A percentile compares a stretch with the other conserved stretches of the same genome.
Conservation (phyloP, 2,329 filamentous ascomycete species). For the Lachnum nothofagi region DNA sequence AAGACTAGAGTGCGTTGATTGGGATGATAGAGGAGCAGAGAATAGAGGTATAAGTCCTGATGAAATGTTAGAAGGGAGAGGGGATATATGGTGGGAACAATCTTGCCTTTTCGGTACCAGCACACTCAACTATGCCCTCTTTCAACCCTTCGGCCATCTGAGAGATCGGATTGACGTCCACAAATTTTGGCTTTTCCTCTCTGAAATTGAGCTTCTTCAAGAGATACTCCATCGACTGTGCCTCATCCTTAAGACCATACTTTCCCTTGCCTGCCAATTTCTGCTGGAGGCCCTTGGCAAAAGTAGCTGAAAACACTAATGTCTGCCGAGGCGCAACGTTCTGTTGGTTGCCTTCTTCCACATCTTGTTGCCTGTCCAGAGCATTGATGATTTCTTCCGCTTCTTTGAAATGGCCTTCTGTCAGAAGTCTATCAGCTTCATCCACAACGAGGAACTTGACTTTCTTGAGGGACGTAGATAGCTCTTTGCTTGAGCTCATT, state of each 20-base stretch:
- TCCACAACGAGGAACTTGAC: slow-evolving; percentile 85
- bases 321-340: slow-evolving; percentile 63
- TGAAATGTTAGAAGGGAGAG: slow-evolving; percentile 18
- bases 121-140: slow-evolving; percentile 88
- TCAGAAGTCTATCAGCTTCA: slow-evolving; percentile 87
- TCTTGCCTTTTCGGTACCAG: slow-evolving; percentile 80
- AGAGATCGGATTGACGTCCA: slow-evolving; percentile 83
- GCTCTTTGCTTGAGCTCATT: slow-evolving; percentile 65
- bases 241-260: slow-evolving; percentile 61
- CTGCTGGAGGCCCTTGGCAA: slow-evolving; percentile 84
- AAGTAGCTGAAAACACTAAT: slow-evolving; percentile 93
- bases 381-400: slow-evolving; percentile 80
- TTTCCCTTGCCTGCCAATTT: slow-evolving; percentile 72
- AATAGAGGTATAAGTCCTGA: slow-evolving; percentile 86
- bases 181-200: slow-evolving; percentile 77
- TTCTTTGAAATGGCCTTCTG: slow-evolving; percentile 92
- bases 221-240: slow-evolving; percentile 87
- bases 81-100: background rate
- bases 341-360: slow-evolving; percentile 44
- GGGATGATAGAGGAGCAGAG: slow-evolving; percentile 76
- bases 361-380: slow-evolving; percentile 60
- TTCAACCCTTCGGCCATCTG: slow-evolving; percentile 84
- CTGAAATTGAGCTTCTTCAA: slow-evolving; percentile 85
- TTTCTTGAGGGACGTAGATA: slow-evolving; percentile 65
- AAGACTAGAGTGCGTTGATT: slow-evolving; percentile 81